A percentile compares a stretch with the other conserved stretches of the same genome.
Evolutionary conservation across 73 alveolate genomes (phyloP).

Genomic region (Paramecium octaurelia): DNA sequence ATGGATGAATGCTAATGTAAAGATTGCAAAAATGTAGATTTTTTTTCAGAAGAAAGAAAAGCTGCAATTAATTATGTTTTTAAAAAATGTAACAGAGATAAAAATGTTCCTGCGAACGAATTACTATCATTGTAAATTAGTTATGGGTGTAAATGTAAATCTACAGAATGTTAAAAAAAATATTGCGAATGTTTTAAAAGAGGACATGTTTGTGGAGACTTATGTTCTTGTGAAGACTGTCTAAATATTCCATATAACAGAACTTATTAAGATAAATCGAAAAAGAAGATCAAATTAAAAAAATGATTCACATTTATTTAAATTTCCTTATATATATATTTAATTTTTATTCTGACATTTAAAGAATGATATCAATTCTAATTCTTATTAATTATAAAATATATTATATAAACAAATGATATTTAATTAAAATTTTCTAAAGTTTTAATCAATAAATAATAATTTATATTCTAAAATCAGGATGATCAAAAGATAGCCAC

Average conservation of each 20-base stretch:
- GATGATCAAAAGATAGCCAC: no score
- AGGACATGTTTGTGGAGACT: conserved; percentile 66
- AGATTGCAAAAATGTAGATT: background rate
- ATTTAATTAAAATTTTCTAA: no score
- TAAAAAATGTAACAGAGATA: conserved; percentile 70
- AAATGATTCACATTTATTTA: background rate
- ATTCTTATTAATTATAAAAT: no score
- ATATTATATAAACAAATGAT: no score
- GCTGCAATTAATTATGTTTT: conserved; percentile 58
- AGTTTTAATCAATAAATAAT: no score
- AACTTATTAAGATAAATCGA: background rate
- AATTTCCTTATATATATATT: background rate
- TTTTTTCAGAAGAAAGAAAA: conserved; percentile 37
- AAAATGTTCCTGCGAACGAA: conserved; percentile 65
- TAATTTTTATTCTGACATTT: background rate
- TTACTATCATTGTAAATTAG: conserved; percentile 52
- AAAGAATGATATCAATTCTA: background rate
- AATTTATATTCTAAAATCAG: no score
- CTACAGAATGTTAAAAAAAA: conserved; percentile 69
- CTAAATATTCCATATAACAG: background rate
- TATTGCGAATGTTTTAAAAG: conserved; percentile 79
- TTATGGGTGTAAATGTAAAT: conserved; percentile 69
- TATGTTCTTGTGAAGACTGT: conserved; percentile 72
- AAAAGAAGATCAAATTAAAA: background rate
- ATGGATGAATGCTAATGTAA: background rate